A percentile compares a stretch with the other conserved stretches of the same genome.
These are phyloP conservation scores for Nannochloris sp. DNA, from an alignment of 139 green algal species.

Conservation along the genomic window DNA sequence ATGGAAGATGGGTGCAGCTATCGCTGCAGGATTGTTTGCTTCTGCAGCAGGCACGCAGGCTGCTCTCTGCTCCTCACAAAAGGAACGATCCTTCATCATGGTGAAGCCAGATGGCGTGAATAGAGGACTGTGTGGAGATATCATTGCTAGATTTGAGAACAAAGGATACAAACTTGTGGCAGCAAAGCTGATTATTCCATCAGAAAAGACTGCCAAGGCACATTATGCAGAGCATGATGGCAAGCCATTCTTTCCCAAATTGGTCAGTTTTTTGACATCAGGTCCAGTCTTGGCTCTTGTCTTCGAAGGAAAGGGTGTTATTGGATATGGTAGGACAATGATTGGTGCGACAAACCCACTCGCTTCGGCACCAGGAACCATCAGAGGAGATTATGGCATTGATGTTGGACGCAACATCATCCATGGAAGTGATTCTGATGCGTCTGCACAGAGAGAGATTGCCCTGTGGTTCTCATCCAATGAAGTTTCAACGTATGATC, in stretches of 20 bases:
- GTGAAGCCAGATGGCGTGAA: slow-evolving; percentile 48
- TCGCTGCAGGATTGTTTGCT: not conserved
- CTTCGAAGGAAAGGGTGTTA: slow-evolving; percentile 61
- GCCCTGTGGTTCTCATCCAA: slow-evolving; percentile 59
- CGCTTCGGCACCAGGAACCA: slow-evolving; percentile 59
- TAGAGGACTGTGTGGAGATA: slow-evolving; percentile 28
- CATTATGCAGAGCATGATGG: slow-evolving; percentile 52
- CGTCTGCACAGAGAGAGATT: slow-evolving; percentile 57
- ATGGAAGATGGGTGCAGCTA: too few species aligned
- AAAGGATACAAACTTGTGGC: slow-evolving; percentile 63
- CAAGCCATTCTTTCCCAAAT: slow-evolving; percentile 49
- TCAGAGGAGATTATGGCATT: slow-evolving; percentile 62
- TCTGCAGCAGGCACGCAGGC: not conserved
- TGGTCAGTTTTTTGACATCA: slow-evolving; percentile 51
- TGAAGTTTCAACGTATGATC: slow-evolving; percentile 47
- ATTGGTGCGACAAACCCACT: slow-evolving; percentile 73
- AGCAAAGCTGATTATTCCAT: slow-evolving; percentile 53
- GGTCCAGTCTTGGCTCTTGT: slow-evolving; percentile 46
- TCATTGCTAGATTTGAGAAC: slow-evolving; percentile 43
- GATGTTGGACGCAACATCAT: slow-evolving; percentile 61
- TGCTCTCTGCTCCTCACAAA: slow-evolving; percentile 4
- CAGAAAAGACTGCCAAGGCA: slow-evolving; percentile 23
- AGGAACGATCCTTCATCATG: slow-evolving; percentile 35
- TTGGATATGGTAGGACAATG: slow-evolving; percentile 60
- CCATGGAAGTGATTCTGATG: slow-evolving; percentile 56